Conservation (phyloP, 1,284 basidiomycete species). For the Apiotrichum gracile region DNA sequence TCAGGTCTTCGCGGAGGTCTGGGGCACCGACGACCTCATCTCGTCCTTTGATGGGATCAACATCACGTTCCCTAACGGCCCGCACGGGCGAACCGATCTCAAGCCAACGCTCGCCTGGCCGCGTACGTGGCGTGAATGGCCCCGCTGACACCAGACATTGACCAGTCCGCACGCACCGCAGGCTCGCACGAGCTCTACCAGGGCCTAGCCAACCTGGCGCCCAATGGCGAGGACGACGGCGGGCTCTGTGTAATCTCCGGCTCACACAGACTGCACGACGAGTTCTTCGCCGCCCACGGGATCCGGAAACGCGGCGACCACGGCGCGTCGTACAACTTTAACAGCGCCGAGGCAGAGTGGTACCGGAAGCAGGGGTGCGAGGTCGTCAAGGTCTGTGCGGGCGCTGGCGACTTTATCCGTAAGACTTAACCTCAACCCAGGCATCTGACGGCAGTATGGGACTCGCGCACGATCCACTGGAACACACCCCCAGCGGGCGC, state of each 20-base stretch:
- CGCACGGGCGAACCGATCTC: constrained; percentile 3
- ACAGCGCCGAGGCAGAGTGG: constrained; percentile 11
- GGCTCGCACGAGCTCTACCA: constrained; percentile 17
- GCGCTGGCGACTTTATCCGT: constrained; percentile 16
- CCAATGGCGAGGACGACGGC: constrained; percentile 21
- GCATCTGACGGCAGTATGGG: constrained; percentile 11
- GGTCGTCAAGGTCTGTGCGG: constrained; percentile 15
- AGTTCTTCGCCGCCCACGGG: no score
- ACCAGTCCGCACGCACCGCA: constrained; percentile 14
- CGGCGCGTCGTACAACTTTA: constrained; percentile 15
- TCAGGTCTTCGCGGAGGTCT: constrained; percentile 29
- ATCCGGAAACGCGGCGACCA: no score
- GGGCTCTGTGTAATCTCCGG: constrained; percentile 14
- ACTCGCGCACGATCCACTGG: constrained; percentile 22
- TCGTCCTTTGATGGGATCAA: constrained; percentile 27
- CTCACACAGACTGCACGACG: constrained; percentile 12
- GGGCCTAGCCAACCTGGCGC: constrained; percentile 18
- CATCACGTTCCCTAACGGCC: constrained; percentile 8
- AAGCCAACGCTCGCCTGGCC: constrained; percentile 13
- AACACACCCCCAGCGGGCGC: constrained; percentile 14
- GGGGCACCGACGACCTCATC: constrained; percentile 38
- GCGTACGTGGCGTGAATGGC: constrained; percentile 7
- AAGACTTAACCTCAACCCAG: not conserved
- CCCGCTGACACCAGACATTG: constrained; percentile 9
- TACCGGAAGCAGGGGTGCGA: constrained; percentile 14